Evolutionary conservation across 371 early-diverging fungal genomes (phyloP), one percentile per base, ranked within the genome.

Genomic region (Circinella umbellata): DNA sequence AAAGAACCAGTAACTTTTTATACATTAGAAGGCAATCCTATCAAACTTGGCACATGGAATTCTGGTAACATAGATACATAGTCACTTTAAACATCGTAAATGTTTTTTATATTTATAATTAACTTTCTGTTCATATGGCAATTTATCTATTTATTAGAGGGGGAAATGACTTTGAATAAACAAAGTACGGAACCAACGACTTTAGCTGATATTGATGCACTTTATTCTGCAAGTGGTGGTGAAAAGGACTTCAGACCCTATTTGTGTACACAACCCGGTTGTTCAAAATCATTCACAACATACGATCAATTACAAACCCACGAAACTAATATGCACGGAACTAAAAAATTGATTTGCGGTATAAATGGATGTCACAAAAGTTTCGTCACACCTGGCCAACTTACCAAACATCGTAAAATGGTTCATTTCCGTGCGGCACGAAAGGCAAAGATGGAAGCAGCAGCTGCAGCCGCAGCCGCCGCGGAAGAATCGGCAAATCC

Each of bases 391-490:
- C 66, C 81, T 4, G 84, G 84, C 7, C 84, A 84, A 49, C 63
- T 84, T 20, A 84, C 81, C 47, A 84, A 84, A 37, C 84, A 84
- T 70, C 79, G 81, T 49, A 84, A 84, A 63, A 84, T 84, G 84
- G 84, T 84, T n/a, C 84, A 84, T 71, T 84, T 79, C 42, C 75
- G 84, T 60, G 80, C 81, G 4, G 80, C 81, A 10, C 72, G 81
- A 38, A 83, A 83, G 64, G 80, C 78, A 1, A 83, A 83, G 42
- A 57, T 78, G 17, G 74, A 71, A 27, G 81, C 81, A 14, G 78
- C 75, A 17, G 84, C 81, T 10, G 81, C 76, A 42, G 84, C 76
- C 1, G 78, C 68, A 8, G 77, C 74, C 48, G 79, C 68, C 15
- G 64, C 70, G 27, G 73, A 42, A 38, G 63, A 61, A n/a, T 63